Evolutionary conservation across 352 stramenopile species (phyloP).

Genomic region (Albugo laibachii): DNA sequence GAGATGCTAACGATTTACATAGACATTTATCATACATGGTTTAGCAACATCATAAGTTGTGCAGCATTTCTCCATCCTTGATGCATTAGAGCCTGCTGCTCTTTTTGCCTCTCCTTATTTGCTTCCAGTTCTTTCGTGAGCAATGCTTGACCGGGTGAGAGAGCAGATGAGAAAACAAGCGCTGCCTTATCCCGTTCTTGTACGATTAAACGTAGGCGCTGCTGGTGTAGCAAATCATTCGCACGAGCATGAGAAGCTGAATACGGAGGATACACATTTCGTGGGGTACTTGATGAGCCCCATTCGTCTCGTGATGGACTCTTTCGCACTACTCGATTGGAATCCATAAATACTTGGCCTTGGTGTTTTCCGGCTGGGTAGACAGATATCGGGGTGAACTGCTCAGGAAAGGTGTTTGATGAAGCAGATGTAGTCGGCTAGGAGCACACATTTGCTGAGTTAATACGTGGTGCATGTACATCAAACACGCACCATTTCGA

Average conservation of each 20-base stretch:
- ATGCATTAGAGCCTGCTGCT: constrained; percentile 71
- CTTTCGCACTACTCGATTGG: too few relatives aligned
- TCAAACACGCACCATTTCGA: too few relatives aligned
- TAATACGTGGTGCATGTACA: too few relatives aligned
- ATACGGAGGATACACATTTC: constrained; percentile 34
- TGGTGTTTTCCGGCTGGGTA: too few relatives aligned
- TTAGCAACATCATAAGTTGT: constrained; percentile 60
- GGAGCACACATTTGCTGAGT: too few relatives aligned
- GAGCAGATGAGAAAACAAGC: constrained; percentile 48
- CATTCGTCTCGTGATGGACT: constrained; percentile 21
- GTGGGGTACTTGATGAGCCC: constrained; percentile 68
- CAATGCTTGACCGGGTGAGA: constrained; percentile 65
- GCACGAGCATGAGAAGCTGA: constrained; percentile 61
- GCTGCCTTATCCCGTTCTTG: constrained; percentile 69
- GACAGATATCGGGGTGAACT: too few relatives aligned
- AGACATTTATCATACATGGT: constrained; percentile 2
- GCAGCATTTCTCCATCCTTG: constrained; percentile 77
- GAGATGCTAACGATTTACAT: background rate
- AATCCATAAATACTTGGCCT: too few relatives aligned
- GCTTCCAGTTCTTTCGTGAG: constrained; percentile 76
- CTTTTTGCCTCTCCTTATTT: constrained; percentile 73
- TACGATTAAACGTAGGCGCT: constrained; percentile 63
- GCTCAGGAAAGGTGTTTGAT: too few relatives aligned
- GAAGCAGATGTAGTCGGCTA: too few relatives aligned
- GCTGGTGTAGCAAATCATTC: constrained; percentile 77